phyloP scores from a whole-genome alignment of 805 yeast species.

The Wickerhamomyces chambardii region DNA sequence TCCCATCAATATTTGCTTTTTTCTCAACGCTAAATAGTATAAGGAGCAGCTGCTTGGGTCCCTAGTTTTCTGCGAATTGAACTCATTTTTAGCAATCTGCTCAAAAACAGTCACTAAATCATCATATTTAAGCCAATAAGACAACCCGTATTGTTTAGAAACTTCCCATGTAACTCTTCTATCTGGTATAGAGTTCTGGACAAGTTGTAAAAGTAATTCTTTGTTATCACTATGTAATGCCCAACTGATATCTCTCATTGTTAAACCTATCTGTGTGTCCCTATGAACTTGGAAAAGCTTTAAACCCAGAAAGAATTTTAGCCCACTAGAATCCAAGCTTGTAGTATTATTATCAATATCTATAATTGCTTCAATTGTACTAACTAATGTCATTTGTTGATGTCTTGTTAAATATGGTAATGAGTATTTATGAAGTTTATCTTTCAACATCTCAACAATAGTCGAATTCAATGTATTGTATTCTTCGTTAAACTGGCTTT shows the following conservation, averaged over 20 bases:
- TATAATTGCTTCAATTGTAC: constrained; percentile 56
- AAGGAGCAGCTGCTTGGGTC: constrained; percentile 74
- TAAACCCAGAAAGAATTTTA: constrained; percentile 62
- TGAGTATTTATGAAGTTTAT: constrained; percentile 52
- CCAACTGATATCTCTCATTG: constrained; percentile 81
- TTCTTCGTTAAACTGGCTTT: constrained; percentile 22
- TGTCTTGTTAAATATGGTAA: constrained; percentile 83
- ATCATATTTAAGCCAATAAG: constrained; percentile 56
- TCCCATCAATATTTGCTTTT: constrained; percentile 68
- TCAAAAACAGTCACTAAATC: constrained; percentile 51
- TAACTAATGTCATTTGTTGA: constrained; percentile 77
- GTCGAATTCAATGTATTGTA: constrained; percentile 29
- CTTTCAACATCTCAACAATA: constrained; percentile 40
- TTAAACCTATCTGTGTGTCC: constrained; percentile 40
- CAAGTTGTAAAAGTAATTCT: constrained; percentile 46
- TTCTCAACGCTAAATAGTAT: constrained; percentile 68
- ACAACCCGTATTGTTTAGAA: constrained; percentile 51
- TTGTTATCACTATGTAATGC: constrained; percentile 79
- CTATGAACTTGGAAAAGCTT: constrained; percentile 52
- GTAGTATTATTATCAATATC: constrained; percentile 36
- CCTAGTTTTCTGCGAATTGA: constrained; percentile 38
- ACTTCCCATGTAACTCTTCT: constrained; percentile 48
- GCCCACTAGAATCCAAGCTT: constrained; percentile 42
- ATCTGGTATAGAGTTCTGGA: constrained; percentile 32
- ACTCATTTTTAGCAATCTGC: constrained; percentile 62